These are phyloP conservation scores for Alternaria alternata DNA, from an alignment of 2,329 filamentous ascomycete species.

Conservation along the genomic window DNA sequence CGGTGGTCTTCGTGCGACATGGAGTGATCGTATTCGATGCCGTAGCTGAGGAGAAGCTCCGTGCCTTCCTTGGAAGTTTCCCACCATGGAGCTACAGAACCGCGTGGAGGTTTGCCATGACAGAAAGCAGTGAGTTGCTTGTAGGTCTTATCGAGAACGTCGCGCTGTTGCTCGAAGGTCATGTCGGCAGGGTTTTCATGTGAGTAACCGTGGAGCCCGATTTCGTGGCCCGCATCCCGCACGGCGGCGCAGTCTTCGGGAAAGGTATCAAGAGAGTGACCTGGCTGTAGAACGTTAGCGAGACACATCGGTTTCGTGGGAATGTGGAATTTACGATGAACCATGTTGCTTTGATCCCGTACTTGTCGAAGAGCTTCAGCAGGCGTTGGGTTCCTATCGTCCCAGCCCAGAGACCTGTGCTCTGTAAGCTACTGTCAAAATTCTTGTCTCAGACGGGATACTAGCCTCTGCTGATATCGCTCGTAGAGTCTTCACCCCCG, in stretches of 20 bases:
- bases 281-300: slow-evolving; percentile 37
- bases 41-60: slow-evolving; percentile 70
- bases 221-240: slow-evolving; percentile 71
- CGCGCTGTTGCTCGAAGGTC: slow-evolving; percentile 77
- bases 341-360: slow-evolving; percentile 74
- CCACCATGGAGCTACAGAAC: slow-evolving; percentile 80
- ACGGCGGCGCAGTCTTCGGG: slow-evolving; percentile 70
- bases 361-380: slow-evolving; percentile 76
- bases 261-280: slow-evolving; percentile 73
- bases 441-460: not conserved
- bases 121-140: slow-evolving; percentile 74
- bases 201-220: slow-evolving; percentile 73
- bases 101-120: slow-evolving; percentile 72
- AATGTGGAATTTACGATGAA: slow-evolving; percentile 70
- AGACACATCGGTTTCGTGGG: accelerated
- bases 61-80: slow-evolving; percentile 74
- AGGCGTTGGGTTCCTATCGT: slow-evolving; percentile 72
- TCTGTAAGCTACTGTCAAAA: slow-evolving; percentile 5
- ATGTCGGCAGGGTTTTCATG: slow-evolving; percentile 78
- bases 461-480: slow-evolving; percentile 73
- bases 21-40: slow-evolving; percentile 74
- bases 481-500: slow-evolving; percentile 74
- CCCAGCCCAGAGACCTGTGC: slow-evolving; percentile 71
- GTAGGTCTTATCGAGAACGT: slow-evolving; percentile 78
- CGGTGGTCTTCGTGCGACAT: slow-evolving; percentile 73